These are phyloP conservation scores for Mycosphaerella arachidis DNA, from an alignment of 2,329 filamentous ascomycete species.

Conservation along the genomic window DNA sequence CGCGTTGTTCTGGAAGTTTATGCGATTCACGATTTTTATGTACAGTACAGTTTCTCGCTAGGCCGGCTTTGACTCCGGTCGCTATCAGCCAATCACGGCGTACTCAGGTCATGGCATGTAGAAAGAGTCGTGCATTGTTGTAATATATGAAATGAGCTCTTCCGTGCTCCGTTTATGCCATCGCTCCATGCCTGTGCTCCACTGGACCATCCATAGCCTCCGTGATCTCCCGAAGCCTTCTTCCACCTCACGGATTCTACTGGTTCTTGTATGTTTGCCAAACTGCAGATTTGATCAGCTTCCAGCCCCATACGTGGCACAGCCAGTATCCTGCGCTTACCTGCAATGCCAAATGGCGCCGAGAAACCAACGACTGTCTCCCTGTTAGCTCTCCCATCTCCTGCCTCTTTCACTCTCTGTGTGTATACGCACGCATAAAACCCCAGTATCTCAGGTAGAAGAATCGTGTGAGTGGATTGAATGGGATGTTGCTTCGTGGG, in stretches of 20 bases:
- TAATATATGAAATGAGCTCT: background rate
- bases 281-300: constrained; percentile 42
- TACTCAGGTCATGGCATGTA: background rate
- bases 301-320: background rate
- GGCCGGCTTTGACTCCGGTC: background rate
- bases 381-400: constrained; percentile 35
- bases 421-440: constrained; percentile 60
- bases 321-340: constrained; percentile 43
- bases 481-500: constrained; percentile 88
- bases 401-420: constrained; percentile 4
- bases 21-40: background rate
- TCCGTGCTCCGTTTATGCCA: background rate
- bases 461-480: constrained; percentile 87
- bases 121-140: background rate
- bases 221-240: background rate
- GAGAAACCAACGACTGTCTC: constrained; percentile 53
- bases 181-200: background rate
- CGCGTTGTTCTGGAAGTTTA: background rate
- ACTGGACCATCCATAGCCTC: background rate
- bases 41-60: background rate
- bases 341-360: constrained; percentile 59
- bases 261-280: constrained; percentile 65
- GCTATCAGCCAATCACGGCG: background rate
- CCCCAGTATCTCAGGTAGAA: constrained; percentile 80
- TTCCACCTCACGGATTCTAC: constrained; percentile 21